phyloP scores from a whole-genome alignment of 179 eudicot species.

The Camellia oleifera region DNA sequence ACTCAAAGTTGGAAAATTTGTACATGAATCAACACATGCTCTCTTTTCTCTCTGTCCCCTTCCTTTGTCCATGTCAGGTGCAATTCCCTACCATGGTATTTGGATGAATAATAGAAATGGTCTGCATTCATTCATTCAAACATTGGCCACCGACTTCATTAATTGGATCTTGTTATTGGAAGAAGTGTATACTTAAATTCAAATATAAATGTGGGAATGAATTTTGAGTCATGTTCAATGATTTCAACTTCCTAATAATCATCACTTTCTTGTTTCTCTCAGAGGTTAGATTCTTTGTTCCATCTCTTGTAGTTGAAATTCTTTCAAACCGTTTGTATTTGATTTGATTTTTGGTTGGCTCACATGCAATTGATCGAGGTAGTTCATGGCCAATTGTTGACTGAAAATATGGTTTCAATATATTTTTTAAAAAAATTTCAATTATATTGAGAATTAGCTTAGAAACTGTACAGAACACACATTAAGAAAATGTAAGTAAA shows the following conservation, averaged over 20 bases:
- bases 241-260: background rate
- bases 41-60: background rate
- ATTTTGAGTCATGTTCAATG: conserved; percentile 19
- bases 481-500: background rate
- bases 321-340: background rate
- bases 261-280: background rate
- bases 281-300: background rate
- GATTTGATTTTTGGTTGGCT: background rate
- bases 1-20: background rate
- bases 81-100: background rate
- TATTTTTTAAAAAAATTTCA: background rate
- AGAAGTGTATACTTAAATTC: conserved; percentile 9
- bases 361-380: background rate
- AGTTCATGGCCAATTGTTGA: background rate
- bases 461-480: background rate
- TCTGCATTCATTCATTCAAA: conserved; percentile 25
- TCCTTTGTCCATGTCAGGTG: background rate
- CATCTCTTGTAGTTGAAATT: background rate
- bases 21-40: background rate
- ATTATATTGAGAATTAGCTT: background rate
- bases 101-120: conserved; percentile 1
- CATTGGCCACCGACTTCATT: conserved; percentile 31
- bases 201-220: background rate
- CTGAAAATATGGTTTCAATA: background rate
- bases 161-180: conserved; percentile 37